These are phyloP conservation scores for Stellera chamaejasme DNA, from an alignment of 345 rosid species.

Conservation along the genomic window DNA sequence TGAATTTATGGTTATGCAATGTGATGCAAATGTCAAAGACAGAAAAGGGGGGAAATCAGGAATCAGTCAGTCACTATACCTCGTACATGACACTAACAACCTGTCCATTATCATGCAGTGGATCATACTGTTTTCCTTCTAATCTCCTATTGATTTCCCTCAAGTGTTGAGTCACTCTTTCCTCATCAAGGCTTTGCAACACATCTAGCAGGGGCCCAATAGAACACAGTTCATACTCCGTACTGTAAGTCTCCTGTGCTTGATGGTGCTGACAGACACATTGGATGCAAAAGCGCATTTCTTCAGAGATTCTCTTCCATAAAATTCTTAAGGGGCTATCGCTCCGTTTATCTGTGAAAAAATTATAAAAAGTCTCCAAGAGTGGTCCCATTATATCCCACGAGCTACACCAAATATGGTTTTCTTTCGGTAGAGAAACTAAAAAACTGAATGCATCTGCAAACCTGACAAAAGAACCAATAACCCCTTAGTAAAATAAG, in stretches of 20 bases:
- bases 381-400: conserved; percentile 91
- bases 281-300: conserved; percentile 65
- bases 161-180: conserved; percentile 67
- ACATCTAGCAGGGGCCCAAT: conserved; percentile 82
- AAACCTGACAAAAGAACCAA: conserved; percentile 42
- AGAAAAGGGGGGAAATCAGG: not conserved
- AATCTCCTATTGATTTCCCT: conserved; percentile 53
- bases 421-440: conserved; percentile 57
- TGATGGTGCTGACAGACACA: conserved; percentile 94
- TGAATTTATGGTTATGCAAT: too few relatives aligned
- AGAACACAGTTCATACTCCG: conserved; percentile 61
- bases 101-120: conserved; percentile 52
- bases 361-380: conserved; percentile 82
- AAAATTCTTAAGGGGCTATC: conserved; percentile 76
- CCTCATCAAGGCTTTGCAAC: conserved; percentile 65
- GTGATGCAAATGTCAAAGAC: not conserved
- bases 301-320: conserved; percentile 74
- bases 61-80: conserved; percentile 29
- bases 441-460: conserved; percentile 63
- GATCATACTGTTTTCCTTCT: conserved; percentile 49
- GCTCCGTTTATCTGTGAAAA: conserved; percentile 52
- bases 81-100: conserved; percentile 91
- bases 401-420: conserved; percentile 77
- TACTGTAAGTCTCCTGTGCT: conserved; percentile 63
- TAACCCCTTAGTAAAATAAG: not conserved